Evolutionary conservation across 306 rosid species (phyloP).

Genomic region (Begonia peltatifolia): DNA sequence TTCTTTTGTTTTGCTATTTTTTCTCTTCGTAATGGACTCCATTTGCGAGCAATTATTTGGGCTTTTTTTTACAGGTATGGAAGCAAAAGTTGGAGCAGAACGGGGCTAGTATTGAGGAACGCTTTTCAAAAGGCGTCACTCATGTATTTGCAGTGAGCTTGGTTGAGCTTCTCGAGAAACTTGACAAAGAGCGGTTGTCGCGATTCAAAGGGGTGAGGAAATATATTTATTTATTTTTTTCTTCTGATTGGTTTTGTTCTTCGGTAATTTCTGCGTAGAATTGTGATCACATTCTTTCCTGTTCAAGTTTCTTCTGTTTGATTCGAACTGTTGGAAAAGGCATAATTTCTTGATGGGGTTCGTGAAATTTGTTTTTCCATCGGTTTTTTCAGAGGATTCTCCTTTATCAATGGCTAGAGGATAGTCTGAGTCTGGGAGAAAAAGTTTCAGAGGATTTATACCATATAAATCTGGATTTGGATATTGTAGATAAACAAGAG

Average conservation of each 20-base stretch:
- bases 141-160: constrained; percentile 51
- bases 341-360: constrained; percentile 1
- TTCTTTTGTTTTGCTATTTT: background rate
- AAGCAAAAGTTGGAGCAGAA: constrained; percentile 64
- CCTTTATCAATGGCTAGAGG: constrained; percentile 73
- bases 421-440: constrained; percentile 67
- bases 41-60: too few relatives aligned
- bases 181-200: constrained; percentile 37
- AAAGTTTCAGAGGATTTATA: constrained; percentile 52
- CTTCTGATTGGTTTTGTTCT: background rate
- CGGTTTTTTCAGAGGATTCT: constrained; percentile 35
- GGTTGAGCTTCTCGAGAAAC: constrained; percentile 31
- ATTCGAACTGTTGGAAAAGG: background rate
- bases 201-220: constrained; percentile 57
- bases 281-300: background rate
- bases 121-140: constrained; percentile 44
- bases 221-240: background rate
- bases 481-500: constrained; percentile 17
- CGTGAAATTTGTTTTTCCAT: too few relatives aligned
- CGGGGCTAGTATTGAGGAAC: constrained; percentile 60
- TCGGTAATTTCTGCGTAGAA: background rate
- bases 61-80: constrained; percentile 48
- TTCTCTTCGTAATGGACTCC: background rate
- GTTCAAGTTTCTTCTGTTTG: background rate
- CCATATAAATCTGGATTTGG: constrained; percentile 25